Conservation (phyloP, 768 basidiomycete species). For the Mrakia hoshinonis region DNA sequence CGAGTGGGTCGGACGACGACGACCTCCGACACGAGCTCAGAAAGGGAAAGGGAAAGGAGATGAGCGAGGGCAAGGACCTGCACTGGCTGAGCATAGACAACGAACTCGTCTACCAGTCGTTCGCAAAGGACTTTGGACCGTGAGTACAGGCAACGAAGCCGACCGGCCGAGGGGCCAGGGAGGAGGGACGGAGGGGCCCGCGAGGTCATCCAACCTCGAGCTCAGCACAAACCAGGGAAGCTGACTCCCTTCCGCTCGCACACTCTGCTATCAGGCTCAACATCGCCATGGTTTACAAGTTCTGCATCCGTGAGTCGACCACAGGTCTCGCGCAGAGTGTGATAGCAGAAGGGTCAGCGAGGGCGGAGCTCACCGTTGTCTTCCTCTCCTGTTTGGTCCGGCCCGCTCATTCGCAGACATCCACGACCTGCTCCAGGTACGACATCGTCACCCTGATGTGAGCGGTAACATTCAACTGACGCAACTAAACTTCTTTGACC, state of each 20-base stretch:
- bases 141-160: constrained; percentile 25
- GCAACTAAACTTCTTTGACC: neutral
- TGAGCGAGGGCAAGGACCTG: constrained; percentile 43
- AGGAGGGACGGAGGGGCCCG: neutral
- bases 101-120: constrained; percentile 81
- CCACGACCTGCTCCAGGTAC: constrained; percentile 19
- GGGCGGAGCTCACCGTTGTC: neutral
- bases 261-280: constrained; percentile 18
- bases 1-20: constrained; percentile 32
- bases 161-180: neutral
- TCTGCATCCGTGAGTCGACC: constrained; percentile 26
- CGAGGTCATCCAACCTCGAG: neutral
- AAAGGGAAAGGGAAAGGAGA: constrained; percentile 25
- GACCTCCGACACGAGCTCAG: constrained; percentile 29
- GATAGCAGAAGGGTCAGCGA: neutral
- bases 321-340: too few relatives aligned
- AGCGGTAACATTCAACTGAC: neutral
- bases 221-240: neutral
- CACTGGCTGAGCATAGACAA: constrained; percentile 92
- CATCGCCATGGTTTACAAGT: constrained; percentile 21
- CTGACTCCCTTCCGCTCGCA: neutral
- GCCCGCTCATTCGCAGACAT: neutral
- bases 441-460: neutral
- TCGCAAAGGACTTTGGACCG: constrained; percentile 91
- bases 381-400: too few relatives aligned